Evolutionary conservation across 257 asterid genomes (phyloP), one percentile per base, ranked within the genome.

Genomic region (Verbena officinalis): DNA sequence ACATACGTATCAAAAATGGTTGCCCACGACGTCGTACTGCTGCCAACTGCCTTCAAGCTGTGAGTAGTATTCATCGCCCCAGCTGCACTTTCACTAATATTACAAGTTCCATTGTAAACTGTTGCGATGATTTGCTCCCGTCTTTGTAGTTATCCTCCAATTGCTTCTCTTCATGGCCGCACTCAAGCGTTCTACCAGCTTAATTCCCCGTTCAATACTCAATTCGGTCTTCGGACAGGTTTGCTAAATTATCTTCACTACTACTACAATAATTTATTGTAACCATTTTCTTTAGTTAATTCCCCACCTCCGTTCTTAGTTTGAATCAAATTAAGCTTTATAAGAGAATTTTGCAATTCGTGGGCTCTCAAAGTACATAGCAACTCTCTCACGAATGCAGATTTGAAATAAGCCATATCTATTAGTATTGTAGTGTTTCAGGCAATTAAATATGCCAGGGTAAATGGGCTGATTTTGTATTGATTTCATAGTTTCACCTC

Each of bases 121-220:
- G 0, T 53, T 9, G 24, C 31, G 0, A 8, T 33, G 17, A 51
- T 59, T 33, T 34, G 59, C 68, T 65, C 49, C 45, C 57, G 19
- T 48, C 11, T 40, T 51, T 67, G 71, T 80, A 76, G 82, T 59
- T 71, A 16, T 62, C 73, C 80, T 61, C 78, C 74, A 31, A 62
- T 65, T 42, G 36, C 22, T 68, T 72, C 77, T 57, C 46, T 60
- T 40, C 55, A 67, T 64, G 64, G 67, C 73, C 69, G 78, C 73
- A 31, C 49, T 64, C 78, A 73, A 64, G 30, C 64, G 14, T 38
- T 69, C 22, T 19, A 16, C 62, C 51, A 64, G 42, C 64, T 59
- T 22, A 33, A 66, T 59, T 74, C 27, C 53, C 66, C 74, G 13
- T n/a, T 49, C 40, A 52, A 38, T 56, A 67, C 53, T 31, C 64